Evolutionary conservation across 2,329 filamentous ascomycete genomes (phyloP), one percentile per base, ranked within the genome.

Genomic region (Penicillium paneum): DNA sequence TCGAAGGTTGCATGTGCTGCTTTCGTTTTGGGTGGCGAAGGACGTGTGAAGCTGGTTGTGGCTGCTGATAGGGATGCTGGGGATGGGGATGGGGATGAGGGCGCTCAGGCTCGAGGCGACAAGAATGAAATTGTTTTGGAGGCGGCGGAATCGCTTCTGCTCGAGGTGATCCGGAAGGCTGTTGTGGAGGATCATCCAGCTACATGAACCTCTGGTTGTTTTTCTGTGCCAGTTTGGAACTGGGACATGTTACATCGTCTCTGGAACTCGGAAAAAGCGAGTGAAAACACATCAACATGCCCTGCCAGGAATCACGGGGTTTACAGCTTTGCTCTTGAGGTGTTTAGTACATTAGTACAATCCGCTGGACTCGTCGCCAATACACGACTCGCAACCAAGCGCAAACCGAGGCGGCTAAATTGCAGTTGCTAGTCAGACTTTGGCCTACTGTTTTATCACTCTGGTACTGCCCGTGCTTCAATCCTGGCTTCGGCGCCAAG

Each of bases 11-110:
- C 72, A 1, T 76, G 72, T 52, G 70, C 68, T 15, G 71, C 68
- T 19, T 76, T 76, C 58, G 68, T 74, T 11, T 51, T 76, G 31
- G 71, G 70, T 3, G 62, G 61, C 12, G 74, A 76, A 17, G 74
- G 74, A 10, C 66, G 67, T 44, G 58, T 76, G 55, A 76, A 76
- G 55, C 52, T 76, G 15, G 66, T 72, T 57, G 69, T 64, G 8
- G 46, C 60, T 24, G 52, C 51, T 26, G 60, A 61, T 31, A 60
- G 59, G n/a, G 56, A 61, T 10, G 56, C 52, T 15, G 41, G 32
- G 21, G 60, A 57, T 19, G 62, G 32, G 21, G 60, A 57, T 19
- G 62, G 13, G 0, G 26, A 60, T 11, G 61, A 63, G 7, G 50
- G 46, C 6, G 36, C 40, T n/a, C 64, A 39, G 32, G 56, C 56